phyloP scores from a whole-genome alignment of 2,329 filamentous ascomycete species.

The Aureobasidium lini region DNA sequence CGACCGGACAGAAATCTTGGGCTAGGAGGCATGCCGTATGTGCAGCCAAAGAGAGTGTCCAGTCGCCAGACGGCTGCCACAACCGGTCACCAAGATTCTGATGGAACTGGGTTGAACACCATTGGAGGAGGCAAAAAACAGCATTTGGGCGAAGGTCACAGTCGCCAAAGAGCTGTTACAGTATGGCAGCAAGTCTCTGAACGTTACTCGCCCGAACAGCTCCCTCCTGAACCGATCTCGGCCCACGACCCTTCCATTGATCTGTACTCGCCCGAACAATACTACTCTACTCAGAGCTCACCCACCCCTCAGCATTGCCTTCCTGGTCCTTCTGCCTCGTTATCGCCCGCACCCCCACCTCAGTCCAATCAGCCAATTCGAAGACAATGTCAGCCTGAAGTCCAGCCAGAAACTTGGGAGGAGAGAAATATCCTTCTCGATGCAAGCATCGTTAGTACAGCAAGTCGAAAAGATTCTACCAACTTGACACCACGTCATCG shows the following conservation, averaged over 20 bases:
- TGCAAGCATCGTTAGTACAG: neutral
- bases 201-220: neutral
- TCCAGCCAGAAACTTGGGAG: neutral
- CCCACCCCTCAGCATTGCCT: neutral
- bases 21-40: neutral
- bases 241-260: neutral
- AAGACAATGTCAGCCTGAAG: neutral
- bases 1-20: neutral
- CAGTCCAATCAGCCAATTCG: neutral
- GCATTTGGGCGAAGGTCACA: neutral
- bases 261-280: neutral
- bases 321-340: neutral
- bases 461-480: neutral
- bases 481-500: neutral
- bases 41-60: neutral
- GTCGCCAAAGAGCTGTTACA: neutral
- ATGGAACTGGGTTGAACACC: too few relatives aligned
- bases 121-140: neutral
- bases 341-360: neutral
- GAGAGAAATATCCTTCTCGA: neutral
- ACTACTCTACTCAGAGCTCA: neutral
- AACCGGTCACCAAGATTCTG: neutral
- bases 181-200: neutral
- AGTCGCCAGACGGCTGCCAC: neutral
- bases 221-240: neutral